These are phyloP conservation scores for Calonectria crousiana DNA, from an alignment of 2,329 filamentous ascomycete genomes.

Conservation along the genomic window DNA sequence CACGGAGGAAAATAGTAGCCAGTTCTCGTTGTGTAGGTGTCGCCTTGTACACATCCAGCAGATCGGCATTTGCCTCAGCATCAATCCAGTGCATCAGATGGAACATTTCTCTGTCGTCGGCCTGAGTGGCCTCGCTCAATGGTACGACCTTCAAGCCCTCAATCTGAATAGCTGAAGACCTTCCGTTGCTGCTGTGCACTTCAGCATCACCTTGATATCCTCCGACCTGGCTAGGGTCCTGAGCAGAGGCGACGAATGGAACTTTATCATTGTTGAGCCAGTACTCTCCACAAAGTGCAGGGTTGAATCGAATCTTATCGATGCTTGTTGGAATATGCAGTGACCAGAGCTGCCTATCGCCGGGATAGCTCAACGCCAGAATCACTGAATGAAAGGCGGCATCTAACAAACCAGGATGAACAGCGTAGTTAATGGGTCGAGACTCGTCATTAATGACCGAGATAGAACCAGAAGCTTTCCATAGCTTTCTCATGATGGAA, in stretches of 20 bases:
- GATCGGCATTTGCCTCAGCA: not conserved
- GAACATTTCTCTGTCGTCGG: not conserved
- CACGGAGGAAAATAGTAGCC: not conserved
- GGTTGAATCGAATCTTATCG: conserved; percentile 1
- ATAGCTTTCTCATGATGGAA: not conserved
- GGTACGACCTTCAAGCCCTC: not conserved
- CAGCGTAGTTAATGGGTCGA: not conserved
- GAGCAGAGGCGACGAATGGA: not conserved
- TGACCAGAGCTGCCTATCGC: conserved; percentile 4
- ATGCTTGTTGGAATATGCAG: conserved; percentile 2
- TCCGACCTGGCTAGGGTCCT: not conserved
- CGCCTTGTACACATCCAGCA: not conserved
- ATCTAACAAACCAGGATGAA: conserved; percentile 6
- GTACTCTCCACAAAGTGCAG: not conserved
- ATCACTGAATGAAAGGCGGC: not conserved
- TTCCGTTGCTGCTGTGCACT: not conserved
- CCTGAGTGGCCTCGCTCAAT: not conserved
- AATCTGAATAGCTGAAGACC: not conserved
- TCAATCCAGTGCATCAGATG: not conserved
- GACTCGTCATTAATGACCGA: not conserved
- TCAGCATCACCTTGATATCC: not conserved
- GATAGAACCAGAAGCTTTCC: not conserved
- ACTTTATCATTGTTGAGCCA: not conserved
- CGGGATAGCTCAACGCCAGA: not conserved
- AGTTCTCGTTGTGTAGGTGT: not conserved